phyloP scores from a whole-genome alignment of 78 protist species.

The Planoprotostelium fungivorum region DNA sequence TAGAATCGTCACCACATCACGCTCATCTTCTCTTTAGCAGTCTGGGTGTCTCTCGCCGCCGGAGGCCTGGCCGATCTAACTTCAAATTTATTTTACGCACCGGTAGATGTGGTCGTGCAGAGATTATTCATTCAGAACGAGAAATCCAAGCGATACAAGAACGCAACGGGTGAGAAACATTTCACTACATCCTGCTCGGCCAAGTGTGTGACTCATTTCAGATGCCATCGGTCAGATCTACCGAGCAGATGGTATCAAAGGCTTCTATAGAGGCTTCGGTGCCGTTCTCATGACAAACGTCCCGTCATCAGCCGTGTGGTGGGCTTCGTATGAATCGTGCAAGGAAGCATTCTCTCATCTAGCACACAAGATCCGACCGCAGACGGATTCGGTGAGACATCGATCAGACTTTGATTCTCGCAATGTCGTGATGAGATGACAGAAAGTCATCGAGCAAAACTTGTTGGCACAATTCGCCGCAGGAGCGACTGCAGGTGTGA shows the following conservation, averaged over 20 bases:
- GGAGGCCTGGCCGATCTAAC: not conserved
- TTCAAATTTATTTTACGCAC: not conserved
- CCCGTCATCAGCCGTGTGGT: not conserved
- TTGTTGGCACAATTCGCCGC: not conserved
- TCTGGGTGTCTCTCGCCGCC: not conserved
- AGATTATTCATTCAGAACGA: not conserved
- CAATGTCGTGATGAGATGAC: too few relatives aligned
- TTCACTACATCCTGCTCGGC: not conserved
- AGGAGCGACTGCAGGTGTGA: not conserved
- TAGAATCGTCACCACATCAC: too few relatives aligned
- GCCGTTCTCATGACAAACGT: not conserved
- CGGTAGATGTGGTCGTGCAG: not conserved
- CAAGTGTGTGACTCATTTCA: not conserved
- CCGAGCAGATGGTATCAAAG: not conserved
- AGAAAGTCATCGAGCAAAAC: not conserved
- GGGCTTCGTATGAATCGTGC: not conserved
- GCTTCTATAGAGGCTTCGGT: not conserved
- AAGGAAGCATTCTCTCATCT: not conserved
- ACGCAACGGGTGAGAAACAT: not conserved
- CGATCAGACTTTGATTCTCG: too few relatives aligned
- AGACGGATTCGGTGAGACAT: too few relatives aligned
- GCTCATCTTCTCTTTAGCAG: too few relatives aligned
- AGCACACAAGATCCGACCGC: too few relatives aligned
- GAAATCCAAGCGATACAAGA: not conserved
- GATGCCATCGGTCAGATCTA: not conserved